Conservation (phyloP, 805 yeast genomes). For the Candida piceae region DNA sequence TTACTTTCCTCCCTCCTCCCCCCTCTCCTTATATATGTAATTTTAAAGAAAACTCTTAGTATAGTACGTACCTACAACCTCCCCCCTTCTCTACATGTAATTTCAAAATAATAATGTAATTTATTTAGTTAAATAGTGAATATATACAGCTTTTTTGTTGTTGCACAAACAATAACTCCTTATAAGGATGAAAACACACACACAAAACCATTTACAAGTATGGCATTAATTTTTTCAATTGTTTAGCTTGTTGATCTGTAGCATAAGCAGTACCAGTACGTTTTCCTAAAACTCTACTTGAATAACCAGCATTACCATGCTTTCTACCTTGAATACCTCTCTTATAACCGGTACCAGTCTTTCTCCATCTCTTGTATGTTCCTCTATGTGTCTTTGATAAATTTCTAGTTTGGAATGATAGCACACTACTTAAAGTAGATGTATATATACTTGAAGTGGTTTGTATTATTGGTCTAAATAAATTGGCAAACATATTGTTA, state of each 20-base stretch:
- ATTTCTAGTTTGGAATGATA: constrained; percentile 18
- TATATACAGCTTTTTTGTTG: too few relatives aligned
- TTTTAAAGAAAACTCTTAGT: too few relatives aligned
- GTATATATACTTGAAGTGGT: constrained; percentile 3
- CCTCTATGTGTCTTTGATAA: constrained; percentile 78
- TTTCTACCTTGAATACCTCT: constrained; percentile 80
- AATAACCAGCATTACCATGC: constrained; percentile 91
- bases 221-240: constrained; percentile 52
- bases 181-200: too few relatives aligned
- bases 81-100: too few relatives aligned
- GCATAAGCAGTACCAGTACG: constrained; percentile 58
- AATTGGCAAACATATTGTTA: constrained; percentile 7
- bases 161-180: too few relatives aligned
- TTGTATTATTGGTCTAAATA: constrained; percentile 15
- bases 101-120: too few relatives aligned
- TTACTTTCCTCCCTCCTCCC: too few relatives aligned
- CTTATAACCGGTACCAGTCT: constrained; percentile 62
- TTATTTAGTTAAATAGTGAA: too few relatives aligned
- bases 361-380: constrained; percentile 81
- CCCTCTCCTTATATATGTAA: not conserved
- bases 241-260: constrained; percentile 50
- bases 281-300: constrained; percentile 51
- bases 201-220: too few relatives aligned
- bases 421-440: constrained; percentile 2
- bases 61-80: too few relatives aligned